Conservation (phyloP, 2,329 filamentous ascomycete genomes). For the Sphaerulina vaccinii region DNA sequence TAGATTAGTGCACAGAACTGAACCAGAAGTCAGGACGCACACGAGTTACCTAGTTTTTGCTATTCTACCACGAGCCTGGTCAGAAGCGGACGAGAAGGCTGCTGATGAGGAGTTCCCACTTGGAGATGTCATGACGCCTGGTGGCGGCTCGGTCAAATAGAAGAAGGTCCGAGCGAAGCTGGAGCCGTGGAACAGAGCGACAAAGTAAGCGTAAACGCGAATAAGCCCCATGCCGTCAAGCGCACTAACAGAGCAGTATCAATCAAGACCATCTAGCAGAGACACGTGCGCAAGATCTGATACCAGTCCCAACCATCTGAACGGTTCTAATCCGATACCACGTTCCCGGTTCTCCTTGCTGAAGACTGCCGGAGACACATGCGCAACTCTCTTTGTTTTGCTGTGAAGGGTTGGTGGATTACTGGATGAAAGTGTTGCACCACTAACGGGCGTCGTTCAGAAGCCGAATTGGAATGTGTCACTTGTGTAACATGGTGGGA, state of each 20-base stretch:
- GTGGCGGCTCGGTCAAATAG: too few relatives aligned
- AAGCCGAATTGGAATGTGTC: not conserved
- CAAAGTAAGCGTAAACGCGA: not conserved
- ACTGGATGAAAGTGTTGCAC: not conserved
- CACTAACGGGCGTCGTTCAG: not conserved
- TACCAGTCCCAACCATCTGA: too few relatives aligned
- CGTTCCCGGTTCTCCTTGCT: not conserved
- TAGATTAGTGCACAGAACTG: constrained; percentile 73
- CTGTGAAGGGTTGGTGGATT: not conserved
- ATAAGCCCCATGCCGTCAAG: not conserved
- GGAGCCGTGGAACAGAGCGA: constrained; percentile 9
- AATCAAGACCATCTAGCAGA: not conserved
- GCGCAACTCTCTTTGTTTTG: not conserved
- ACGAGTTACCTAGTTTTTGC: constrained; percentile 98
- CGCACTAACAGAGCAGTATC: too few relatives aligned
- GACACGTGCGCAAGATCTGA: too few relatives aligned
- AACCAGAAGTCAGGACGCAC: constrained; percentile 89
- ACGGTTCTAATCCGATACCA: too few relatives aligned
- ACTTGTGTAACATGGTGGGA: too few relatives aligned
- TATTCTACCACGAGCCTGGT: constrained; percentile 82
- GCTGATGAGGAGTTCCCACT: constrained; percentile 24
- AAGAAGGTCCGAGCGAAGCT: too few relatives aligned
- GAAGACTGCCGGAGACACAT: not conserved
- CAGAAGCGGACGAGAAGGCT: constrained; percentile 70
- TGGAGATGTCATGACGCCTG: constrained; percentile 25